phyloP scores from a whole-genome alignment of 805 yeast genomes.

The Cyberlindnera petersonii region DNA sequence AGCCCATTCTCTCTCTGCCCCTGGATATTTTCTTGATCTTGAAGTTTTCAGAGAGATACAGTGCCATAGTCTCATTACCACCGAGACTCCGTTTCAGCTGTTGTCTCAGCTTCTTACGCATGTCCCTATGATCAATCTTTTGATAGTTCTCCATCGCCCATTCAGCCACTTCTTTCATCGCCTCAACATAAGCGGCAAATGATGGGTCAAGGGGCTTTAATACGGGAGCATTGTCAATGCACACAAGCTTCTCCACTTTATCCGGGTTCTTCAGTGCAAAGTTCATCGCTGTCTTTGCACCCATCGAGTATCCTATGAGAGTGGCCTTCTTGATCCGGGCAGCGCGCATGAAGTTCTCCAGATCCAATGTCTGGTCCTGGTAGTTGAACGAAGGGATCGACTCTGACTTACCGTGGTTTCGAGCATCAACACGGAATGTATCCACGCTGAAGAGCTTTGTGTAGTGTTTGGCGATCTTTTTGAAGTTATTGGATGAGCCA shows the following conservation, averaged over 20 bases:
- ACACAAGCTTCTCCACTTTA: constrained; percentile 37
- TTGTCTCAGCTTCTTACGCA: constrained; percentile 1
- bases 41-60: constrained; percentile 20
- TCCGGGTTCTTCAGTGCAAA: constrained; percentile 37
- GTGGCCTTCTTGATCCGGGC: constrained; percentile 29
- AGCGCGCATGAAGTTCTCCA: constrained; percentile 15
- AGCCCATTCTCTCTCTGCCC: no score
- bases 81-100: constrained; percentile 9
- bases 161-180: constrained; percentile 7
- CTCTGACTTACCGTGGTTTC: constrained; percentile 54
- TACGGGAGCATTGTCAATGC: constrained; percentile 46
- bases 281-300: constrained; percentile 53
- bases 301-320: constrained; percentile 55
- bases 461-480: constrained; percentile 35
- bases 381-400: constrained; percentile 41
- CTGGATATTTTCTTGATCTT: constrained; percentile 16
- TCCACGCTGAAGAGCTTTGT: constrained; percentile 31
- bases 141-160: constrained; percentile 10
- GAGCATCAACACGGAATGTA: constrained; percentile 44
- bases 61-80: constrained; percentile 7
- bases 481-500: constrained; percentile 45
- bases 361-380: constrained; percentile 22
- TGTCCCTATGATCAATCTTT: constrained; percentile 1
- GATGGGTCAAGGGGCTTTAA: constrained; percentile 30
- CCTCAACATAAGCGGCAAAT: constrained; percentile 21